Evolutionary conservation across 164 flowering plant species (phyloP).

Genomic region (Warburgia ugandensis): DNA sequence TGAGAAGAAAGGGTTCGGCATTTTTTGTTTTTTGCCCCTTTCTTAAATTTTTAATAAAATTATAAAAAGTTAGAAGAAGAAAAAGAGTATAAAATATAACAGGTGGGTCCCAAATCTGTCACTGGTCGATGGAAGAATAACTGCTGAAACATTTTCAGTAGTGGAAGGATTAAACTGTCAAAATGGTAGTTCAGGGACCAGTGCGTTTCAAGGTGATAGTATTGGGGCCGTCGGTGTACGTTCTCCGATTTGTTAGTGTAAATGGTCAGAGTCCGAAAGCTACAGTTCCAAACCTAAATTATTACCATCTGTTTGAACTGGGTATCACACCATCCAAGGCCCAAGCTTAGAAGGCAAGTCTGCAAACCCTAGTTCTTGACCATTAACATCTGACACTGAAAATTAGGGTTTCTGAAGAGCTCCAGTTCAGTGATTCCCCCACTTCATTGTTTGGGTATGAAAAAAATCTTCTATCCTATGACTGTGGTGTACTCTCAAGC

Average conservation of each 20-base stretch:
- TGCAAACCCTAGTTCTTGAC: constrained; percentile 30
- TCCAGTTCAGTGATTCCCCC: constrained; percentile 17
- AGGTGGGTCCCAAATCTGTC: too few species aligned
- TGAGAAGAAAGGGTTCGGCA: too few species aligned
- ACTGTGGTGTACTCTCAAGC: constrained; percentile 10
- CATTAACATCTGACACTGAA: constrained; percentile 65
- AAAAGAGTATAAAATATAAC: too few species aligned
- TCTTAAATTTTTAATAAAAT: too few species aligned
- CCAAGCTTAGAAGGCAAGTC: constrained; percentile 36
- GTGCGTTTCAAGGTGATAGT: too few species aligned
- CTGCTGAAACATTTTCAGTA: too few species aligned
- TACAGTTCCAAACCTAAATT: constrained; percentile 19
- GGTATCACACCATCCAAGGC: constrained; percentile 21
- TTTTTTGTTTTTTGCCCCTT: too few species aligned
- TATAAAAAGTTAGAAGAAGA: too few species aligned
- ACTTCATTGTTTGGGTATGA: constrained; percentile 10
- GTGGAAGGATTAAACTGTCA: too few species aligned
- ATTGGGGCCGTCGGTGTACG: background rate
- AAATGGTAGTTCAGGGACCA: too few species aligned
- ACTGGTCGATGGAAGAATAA: too few species aligned
- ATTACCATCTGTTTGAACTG: constrained; percentile 18
- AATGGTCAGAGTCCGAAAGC: constrained; percentile 20
- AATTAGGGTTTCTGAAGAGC: constrained; percentile 33
- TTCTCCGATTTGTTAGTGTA: constrained; percentile 2
- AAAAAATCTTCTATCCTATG: constrained; percentile 9